These are phyloP conservation scores for Dittrichia graveolens DNA, from an alignment of 129 eudicot genomes.

Conservation along the genomic window DNA sequence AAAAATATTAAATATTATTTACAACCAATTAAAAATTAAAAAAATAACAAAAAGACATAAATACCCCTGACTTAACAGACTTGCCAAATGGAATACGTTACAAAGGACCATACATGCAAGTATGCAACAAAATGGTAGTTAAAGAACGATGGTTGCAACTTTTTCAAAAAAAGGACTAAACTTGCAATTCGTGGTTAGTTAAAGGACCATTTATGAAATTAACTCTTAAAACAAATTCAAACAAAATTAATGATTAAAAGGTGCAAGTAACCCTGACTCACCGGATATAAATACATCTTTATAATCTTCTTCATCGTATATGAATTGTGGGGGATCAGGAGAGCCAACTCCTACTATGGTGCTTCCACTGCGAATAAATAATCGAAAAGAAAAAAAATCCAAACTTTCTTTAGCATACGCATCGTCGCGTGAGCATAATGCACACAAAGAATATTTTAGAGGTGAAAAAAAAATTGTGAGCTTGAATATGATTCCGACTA, in stretches of 20 bases:
- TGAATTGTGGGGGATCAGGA: constrained; percentile 91
- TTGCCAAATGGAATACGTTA: no score
- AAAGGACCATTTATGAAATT: neutral
- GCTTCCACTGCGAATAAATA: constrained; percentile 75
- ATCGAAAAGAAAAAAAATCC: neutral
- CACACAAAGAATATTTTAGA: neutral
- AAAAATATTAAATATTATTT: no score
- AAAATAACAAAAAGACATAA: no score
- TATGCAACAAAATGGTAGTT: neutral
- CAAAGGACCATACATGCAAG: neutral
- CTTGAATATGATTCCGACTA: neutral
- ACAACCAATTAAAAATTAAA: no score
- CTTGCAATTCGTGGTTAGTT: no score
- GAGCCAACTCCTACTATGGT: constrained; percentile 97
- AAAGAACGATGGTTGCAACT: no score
- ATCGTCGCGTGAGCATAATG: neutral
- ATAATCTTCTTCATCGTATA: constrained; percentile 93
- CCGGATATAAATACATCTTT: constrained; percentile 91
- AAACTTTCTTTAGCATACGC: neutral
- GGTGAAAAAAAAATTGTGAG: neutral
- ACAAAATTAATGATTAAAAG: neutral
- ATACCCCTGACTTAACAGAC: no score
- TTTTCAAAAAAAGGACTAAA: no score
- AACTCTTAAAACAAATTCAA: no score
- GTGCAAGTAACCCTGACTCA: constrained; percentile 25